Percentiles rank a stretch among this genome's conserved stretches.
Evolutionary conservation across 1,284 basidiomycete genomes (phyloP).

Genomic region (Boletus coffeatus): DNA sequence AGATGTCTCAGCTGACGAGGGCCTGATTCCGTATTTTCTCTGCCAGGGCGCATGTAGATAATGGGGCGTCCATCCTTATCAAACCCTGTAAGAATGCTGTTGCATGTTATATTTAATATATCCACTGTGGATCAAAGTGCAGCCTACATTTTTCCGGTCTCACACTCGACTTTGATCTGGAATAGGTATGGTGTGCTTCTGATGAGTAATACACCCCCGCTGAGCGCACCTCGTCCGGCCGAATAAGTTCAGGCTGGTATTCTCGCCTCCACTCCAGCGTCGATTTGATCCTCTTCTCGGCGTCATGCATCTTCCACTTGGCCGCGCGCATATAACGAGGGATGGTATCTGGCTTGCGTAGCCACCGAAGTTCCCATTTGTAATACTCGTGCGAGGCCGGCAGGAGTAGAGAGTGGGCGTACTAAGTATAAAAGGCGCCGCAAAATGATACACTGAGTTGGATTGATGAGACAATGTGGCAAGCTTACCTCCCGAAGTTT

Average conservation of each 20-base stretch:
- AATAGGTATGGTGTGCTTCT: neutral
- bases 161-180: conserved; percentile 66
- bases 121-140: neutral
- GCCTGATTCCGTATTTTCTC: conserved; percentile 74
- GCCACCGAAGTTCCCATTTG: conserved; percentile 73
- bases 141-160: conserved; percentile 84
- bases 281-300: conserved; percentile 67
- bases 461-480: neutral
- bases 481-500: conserved; percentile 53
- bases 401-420: conserved; percentile 55
- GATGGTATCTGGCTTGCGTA: conserved; percentile 67
- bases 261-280: conserved; percentile 81
- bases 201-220: conserved; percentile 9
- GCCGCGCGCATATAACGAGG: conserved; percentile 80
- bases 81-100: conserved; percentile 76
- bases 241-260: conserved; percentile 77
- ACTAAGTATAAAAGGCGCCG: conserved; percentile 37
- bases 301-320: conserved; percentile 77
- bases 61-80: conserved; percentile 79
- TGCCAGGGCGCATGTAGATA: conserved; percentile 79
- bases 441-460: neutral
- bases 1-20: conserved; percentile 77
- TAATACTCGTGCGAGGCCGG: conserved; percentile 66
- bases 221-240: conserved; percentile 57
- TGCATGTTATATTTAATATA: conserved; percentile 36